phyloP scores from a whole-genome alignment of 257 asterid genomes.

The Nicotiana attenuata region DNA sequence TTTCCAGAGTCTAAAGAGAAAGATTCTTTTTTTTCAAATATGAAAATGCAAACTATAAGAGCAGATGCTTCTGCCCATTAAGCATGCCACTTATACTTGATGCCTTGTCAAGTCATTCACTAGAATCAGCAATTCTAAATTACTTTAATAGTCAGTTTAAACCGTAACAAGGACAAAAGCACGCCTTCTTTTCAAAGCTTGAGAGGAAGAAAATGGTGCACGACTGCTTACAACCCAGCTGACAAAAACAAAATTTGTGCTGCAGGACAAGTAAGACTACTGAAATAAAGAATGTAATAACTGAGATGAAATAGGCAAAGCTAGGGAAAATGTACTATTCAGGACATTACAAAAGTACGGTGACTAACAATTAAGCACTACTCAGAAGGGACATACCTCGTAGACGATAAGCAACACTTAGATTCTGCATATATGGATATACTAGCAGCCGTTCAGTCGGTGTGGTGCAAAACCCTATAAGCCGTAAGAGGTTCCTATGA shows the following conservation, averaged over 20 bases:
- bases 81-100: too few species aligned
- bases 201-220: not conserved
- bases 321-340: not conserved
- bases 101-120: too few species aligned
- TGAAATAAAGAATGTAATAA: not conserved
- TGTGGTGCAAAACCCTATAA: conserved; percentile 92
- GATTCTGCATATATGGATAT: conserved; percentile 87
- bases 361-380: not conserved
- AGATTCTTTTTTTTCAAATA: too few species aligned
- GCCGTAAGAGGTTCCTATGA: conserved; percentile 73
- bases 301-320: not conserved
- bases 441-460: conserved; percentile 86
- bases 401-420: conserved; percentile 85
- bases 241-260: not conserved
- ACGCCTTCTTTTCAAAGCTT: not conserved
- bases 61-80: too few species aligned
- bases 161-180: not conserved
- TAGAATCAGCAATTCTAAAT: too few species aligned
- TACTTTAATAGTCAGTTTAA: too few species aligned
- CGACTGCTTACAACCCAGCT: not conserved
- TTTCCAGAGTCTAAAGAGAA: too few species aligned
- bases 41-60: too few species aligned
- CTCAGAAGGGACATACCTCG: conserved; percentile 48
- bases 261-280: not conserved
- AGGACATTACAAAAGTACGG: too few species aligned